Percentiles rank a stretch among this genome's conserved stretches.
These are phyloP conservation scores for Tieghemiomyces parasiticus DNA, from an alignment of 192 early-diverging fungal species.

Conservation along the genomic window DNA sequence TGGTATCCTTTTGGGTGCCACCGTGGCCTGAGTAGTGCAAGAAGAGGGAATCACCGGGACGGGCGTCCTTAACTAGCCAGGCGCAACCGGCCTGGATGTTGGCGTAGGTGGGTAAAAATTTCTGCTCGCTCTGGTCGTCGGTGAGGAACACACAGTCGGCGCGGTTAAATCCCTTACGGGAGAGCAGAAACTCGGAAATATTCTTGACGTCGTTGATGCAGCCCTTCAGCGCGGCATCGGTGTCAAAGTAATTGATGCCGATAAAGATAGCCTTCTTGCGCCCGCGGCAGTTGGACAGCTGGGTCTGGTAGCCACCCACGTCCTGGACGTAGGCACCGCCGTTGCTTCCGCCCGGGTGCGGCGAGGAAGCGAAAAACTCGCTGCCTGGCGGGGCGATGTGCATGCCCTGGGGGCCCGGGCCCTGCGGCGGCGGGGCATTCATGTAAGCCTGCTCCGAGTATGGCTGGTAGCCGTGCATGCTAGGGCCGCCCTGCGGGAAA, in stretches of 20 bases:
- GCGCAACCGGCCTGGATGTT: constrained; percentile 47
- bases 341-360: constrained; percentile 22
- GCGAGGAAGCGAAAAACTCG: background rate
- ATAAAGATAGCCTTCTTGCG: constrained; percentile 33
- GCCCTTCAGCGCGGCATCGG: constrained; percentile 29
- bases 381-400: constrained; percentile 11
- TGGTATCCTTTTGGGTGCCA: constrained; percentile 21
- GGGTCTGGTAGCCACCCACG: constrained; percentile 4
- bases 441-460: background rate
- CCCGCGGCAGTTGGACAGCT: constrained; percentile 13
- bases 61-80: constrained; percentile 48
- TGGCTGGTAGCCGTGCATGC: background rate
- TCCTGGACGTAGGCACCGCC: constrained; percentile 9
- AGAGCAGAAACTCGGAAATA: constrained; percentile 39
- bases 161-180: constrained; percentile 37
- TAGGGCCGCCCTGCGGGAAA: constrained; percentile 1
- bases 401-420: constrained; percentile 1
- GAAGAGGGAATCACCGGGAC: constrained; percentile 57
- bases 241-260: constrained; percentile 40
- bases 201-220: constrained; percentile 36
- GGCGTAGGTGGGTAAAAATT: constrained; percentile 28
- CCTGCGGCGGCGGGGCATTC: constrained; percentile 10
- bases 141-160: constrained; percentile 46
- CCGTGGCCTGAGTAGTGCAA: constrained; percentile 71
- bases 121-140: constrained; percentile 40